These are phyloP conservation scores for Blastobotrys mokoenaii DNA, from an alignment of 805 yeast genomes.

Conservation along the genomic window DNA sequence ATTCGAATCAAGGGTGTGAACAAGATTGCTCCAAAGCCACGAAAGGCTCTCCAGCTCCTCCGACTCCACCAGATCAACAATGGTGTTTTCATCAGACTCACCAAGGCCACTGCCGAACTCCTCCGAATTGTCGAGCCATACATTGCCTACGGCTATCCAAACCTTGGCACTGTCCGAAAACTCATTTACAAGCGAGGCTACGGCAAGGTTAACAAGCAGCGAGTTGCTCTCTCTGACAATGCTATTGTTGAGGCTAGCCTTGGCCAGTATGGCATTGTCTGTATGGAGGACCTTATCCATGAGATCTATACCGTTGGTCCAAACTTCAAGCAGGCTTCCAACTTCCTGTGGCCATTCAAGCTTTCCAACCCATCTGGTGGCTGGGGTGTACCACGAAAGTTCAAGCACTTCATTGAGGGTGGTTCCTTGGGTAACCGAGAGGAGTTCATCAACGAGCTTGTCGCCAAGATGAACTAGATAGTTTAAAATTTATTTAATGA, in stretches of 20 bases:
- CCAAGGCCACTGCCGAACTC: constrained; percentile 74
- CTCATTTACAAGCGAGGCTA: constrained; percentile 76
- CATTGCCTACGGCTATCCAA: constrained; percentile 78
- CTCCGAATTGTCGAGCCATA: constrained; percentile 74
- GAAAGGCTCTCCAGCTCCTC: constrained; percentile 70
- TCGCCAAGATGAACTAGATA: constrained; percentile 57
- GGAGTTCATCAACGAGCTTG: constrained; percentile 66
- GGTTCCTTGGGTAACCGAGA: constrained; percentile 82
- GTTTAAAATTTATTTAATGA: neutral
- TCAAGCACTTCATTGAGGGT: constrained; percentile 79
- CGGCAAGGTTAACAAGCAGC: constrained; percentile 76
- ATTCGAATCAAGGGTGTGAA: constrained; percentile 98
- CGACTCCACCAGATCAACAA: constrained; percentile 74
- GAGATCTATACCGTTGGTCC: constrained; percentile 79
- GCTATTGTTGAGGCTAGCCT: constrained; percentile 60
- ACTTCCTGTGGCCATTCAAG: constrained; percentile 82
- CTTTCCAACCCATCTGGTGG: constrained; percentile 78
- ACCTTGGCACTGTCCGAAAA: constrained; percentile 62
- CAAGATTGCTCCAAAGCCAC: constrained; percentile 81
- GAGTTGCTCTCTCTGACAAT: constrained; percentile 65
- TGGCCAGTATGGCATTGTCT: constrained; percentile 68
- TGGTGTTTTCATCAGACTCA: constrained; percentile 69
- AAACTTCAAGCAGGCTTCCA: constrained; percentile 77
- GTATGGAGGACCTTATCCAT: constrained; percentile 72
- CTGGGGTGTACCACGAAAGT: constrained; percentile 73